Evolutionary conservation across 2,329 filamentous ascomycete genomes (phyloP), one percentile per base, ranked within the genome.

Genomic region (Thielaviopsis punctulata): DNA sequence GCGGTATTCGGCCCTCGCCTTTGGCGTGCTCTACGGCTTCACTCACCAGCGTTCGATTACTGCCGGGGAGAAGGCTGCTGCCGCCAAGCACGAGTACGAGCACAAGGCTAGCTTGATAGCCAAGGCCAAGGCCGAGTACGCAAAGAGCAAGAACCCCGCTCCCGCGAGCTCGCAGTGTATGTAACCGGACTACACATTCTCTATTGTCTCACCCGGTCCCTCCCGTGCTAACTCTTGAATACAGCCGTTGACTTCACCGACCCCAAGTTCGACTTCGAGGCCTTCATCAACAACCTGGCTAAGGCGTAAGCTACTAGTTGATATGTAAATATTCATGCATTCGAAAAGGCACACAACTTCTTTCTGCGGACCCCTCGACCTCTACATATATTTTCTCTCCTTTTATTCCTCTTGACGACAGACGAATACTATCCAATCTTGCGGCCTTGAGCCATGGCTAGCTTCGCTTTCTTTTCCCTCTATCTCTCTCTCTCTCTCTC

Each of bases 1-100:
- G 69, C 89, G 92, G 72, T 98, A 90, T 78, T 90, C 88, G 65
- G 89, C 89, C 66, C 85, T 98, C 60, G 85, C 82, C 64, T 75
- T 87, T 64, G 92, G 92, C 67, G 73, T 96, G 66, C 82, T 95
- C 72, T 98, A 98, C 75, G 92, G 92, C 68, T 80, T 95, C 74
- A 86, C 82, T 70, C 90, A 95, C 75, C 92, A 98, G 74, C 76
- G 83, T 64, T 77, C 79, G 57, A 83, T 98, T 68, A 82, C 72
- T 60, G 69, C 84, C 53, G 69, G 77, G 62, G 80, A 88, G 64
- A 84, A 81, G 70, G 70, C 76, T 57, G 74, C 80, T 60, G 78
- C 82, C 62, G 76, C 79, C 62, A 73, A 93, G 69, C 79, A 80
- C 65, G 86, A 95, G 68, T 96, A 90, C 68, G 76, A 89, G 65